Percentiles rank a stretch among this genome's conserved stretches.
These are phyloP conservation scores for Solanum infundibuliforme DNA, from an alignment of 257 asterid species.

Conservation along the genomic window DNA sequence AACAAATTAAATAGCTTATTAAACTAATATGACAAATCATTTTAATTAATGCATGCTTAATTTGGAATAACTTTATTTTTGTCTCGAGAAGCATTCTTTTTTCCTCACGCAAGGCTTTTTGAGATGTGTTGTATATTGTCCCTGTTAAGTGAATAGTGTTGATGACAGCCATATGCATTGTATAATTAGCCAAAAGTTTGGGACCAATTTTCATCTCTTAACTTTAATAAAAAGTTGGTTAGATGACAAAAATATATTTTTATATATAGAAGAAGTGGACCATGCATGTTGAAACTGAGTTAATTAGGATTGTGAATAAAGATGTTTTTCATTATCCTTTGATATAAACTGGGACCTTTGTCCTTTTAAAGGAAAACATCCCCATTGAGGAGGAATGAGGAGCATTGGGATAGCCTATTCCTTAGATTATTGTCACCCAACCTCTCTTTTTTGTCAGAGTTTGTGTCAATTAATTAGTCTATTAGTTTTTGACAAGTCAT, in stretches of 20 bases:
- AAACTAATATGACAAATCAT: neutral
- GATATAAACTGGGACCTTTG: constrained; percentile 30
- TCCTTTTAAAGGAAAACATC: constrained; percentile 36
- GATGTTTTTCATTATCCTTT: constrained; percentile 29
- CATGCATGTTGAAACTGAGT: constrained; percentile 3
- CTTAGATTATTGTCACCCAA: constrained; percentile 13
- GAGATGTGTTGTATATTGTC: constrained; percentile 4
- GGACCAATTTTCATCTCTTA: constrained; percentile 1
- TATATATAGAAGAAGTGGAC: constrained; percentile 15
- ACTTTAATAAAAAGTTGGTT: neutral
- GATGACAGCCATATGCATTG: constrained; percentile 9
- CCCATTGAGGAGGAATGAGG: constrained; percentile 31
- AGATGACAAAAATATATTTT: neutral
- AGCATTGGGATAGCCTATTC: constrained; percentile 1
- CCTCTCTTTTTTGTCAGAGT: neutral
- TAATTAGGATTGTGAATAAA: constrained; percentile 22
- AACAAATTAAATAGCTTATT: neutral
- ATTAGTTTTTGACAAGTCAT: constrained; percentile 9
- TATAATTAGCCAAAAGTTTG: constrained; percentile 5
- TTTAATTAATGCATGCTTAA: neutral
- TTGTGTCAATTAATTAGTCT: neutral
- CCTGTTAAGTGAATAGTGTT: constrained; percentile 5
- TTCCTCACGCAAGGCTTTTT: constrained; percentile 2
- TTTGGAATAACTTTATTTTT: neutral
- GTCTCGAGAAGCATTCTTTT: neutral